Conservation (phyloP, 441 rosid species). For the Rhodomyrtus psidioides region DNA sequence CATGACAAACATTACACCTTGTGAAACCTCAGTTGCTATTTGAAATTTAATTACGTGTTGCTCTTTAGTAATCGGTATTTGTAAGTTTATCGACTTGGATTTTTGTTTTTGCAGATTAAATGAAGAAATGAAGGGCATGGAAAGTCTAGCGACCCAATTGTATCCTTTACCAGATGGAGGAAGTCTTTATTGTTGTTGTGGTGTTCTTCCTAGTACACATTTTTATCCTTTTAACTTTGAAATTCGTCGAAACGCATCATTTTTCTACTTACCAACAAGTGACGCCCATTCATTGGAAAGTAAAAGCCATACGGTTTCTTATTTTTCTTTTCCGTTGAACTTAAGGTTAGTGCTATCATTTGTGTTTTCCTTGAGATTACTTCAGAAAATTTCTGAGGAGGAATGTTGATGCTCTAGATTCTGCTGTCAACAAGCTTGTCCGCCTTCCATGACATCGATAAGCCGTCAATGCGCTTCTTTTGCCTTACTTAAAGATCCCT, state of each 20-base stretch:
- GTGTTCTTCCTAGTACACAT: background rate
- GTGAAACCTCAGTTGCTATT: background rate
- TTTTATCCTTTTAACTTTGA: background rate
- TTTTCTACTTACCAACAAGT: background rate
- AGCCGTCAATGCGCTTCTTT: background rate
- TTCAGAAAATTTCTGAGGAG: slow-evolving; percentile 66
- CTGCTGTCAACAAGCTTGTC: slow-evolving; percentile 60
- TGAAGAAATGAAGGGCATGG: slow-evolving; percentile 78
- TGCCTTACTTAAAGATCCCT: background rate
- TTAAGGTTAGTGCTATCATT: background rate
- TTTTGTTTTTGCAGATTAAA: slow-evolving; percentile 47
- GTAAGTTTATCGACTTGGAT: background rate
- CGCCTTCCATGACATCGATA: slow-evolving; percentile 33
- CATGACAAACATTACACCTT: background rate
- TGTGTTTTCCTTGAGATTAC: slow-evolving; percentile 17
- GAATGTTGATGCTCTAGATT: slow-evolving; percentile 70
- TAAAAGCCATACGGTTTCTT: background rate
- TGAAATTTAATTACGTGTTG: background rate
- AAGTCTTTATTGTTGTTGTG: background rate
- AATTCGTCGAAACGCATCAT: background rate
- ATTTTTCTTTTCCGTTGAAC: background rate
- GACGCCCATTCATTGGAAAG: background rate
- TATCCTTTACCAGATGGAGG: slow-evolving; percentile 41
- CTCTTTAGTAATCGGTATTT: background rate
- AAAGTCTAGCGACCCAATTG: slow-evolving; percentile 56